Evolutionary conservation across 1,284 basidiomycete species (phyloP), one percentile per base, ranked within the genome.

Genomic region (Vanrija sp.): DNA sequence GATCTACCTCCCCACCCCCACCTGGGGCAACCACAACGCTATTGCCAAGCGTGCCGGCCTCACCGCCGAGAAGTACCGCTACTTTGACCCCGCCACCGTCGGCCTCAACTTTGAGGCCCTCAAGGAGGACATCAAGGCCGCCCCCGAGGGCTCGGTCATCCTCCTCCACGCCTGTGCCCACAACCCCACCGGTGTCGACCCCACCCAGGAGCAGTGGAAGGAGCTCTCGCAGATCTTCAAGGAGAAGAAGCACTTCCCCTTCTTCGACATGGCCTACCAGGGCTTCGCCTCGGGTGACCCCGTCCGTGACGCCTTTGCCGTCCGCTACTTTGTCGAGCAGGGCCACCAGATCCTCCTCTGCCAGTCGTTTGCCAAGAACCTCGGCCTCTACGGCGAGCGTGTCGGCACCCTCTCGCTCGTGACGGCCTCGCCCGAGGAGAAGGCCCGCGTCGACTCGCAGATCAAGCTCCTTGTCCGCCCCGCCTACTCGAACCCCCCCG

Each of bases 341-440:
- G 89, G 90, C 35, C 90, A 93, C 77, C 87, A 89, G 66, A 79
- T 93, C 60, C 86, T 89, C 18, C 82, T 93, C 38, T 81, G 86
- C 57, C 96, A 99, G 78, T 94, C 89, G 47, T 99, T 98, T 75
- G 96, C 96, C 50, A 99, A 99, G 83, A 99, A 98, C 81, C 93
- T 97, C 82, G 95, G 96, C 50, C 82, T 98, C 42, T 98, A 98
- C 75, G 96, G 94, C 63, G 94, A 97, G 78, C 89, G 94, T 72
- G 89, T 91, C 54, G 94, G 94, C 23, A 88, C 89, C 31, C 90
- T 98, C 82, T 93, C 91, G 24, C 75, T 97, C 65, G 85, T 87
- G 43, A 84, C 84, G 43, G 75, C 78, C 52, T 84, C 83, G 62
- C 79, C 84, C 47, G 88, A 88, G 61, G 92, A 96, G 77, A 90